Conservation (phyloP, 2,329 filamentous ascomycete species). For the Elsinoe necatrix region DNA sequence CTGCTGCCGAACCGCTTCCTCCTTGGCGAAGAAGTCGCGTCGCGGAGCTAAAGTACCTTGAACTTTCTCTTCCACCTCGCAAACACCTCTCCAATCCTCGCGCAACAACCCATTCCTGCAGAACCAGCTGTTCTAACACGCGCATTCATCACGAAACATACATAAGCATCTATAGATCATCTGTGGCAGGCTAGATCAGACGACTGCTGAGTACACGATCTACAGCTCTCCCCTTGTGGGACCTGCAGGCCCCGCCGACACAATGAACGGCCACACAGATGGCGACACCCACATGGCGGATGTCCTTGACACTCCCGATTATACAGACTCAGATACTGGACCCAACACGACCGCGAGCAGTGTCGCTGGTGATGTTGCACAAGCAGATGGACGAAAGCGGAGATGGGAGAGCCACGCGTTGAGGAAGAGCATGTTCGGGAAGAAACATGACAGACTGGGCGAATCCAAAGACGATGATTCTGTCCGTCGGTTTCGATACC, state of each 20-base stretch:
- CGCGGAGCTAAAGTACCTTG: constrained; percentile 15
- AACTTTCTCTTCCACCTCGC: constrained; percentile 5
- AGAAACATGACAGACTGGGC: constrained; percentile 85
- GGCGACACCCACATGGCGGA: constrained; percentile 24
- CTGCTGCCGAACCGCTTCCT: neutral
- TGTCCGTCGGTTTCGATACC: constrained; percentile 85
- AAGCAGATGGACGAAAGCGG: constrained; percentile 69
- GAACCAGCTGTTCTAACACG: neutral
- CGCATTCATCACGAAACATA: constrained; percentile 1
- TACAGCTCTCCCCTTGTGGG: constrained; percentile 14
- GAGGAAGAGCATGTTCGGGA: constrained; percentile 84
- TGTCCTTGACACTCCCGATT: constrained; percentile 53
- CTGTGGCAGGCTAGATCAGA: neutral
- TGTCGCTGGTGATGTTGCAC: constrained; percentile 62
- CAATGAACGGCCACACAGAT: constrained; percentile 20
- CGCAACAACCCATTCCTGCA: neutral
- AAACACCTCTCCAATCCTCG: neutral
- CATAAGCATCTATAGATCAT: neutral
- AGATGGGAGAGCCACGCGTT: constrained; percentile 82
- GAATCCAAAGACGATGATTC: constrained; percentile 97
- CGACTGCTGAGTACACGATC: constrained; percentile 12
- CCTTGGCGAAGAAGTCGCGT: constrained; percentile 10
- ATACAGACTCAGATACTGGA: constrained; percentile 59
- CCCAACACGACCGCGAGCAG: constrained; percentile 70
- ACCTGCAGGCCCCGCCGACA: constrained; percentile 13